Evolutionary conservation across 139 green algal species (phyloP).

Genomic region (Chlorella sp.): DNA sequence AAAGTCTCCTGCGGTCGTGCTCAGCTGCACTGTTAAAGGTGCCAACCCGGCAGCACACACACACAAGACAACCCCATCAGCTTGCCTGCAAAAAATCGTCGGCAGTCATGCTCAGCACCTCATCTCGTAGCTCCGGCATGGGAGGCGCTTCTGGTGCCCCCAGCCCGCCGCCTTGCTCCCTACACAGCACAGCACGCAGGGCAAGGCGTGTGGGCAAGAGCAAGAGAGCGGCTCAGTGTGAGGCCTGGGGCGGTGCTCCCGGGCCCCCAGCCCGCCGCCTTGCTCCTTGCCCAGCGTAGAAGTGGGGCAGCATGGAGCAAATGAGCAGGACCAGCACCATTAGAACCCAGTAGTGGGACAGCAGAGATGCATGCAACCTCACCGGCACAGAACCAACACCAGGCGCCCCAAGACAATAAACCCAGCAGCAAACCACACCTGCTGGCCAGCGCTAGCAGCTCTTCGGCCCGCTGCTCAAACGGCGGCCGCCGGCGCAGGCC

Average conservation of each 20-base stretch:
- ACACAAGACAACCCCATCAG: neutral
- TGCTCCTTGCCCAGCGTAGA: too few species aligned
- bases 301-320: too few species aligned
- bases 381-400: too few species aligned
- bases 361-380: too few species aligned
- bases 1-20: neutral
- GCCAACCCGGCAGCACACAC: neutral
- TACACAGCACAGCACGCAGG: too few species aligned
- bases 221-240: too few species aligned
- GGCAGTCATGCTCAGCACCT: neutral
- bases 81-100: neutral
- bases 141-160: neutral
- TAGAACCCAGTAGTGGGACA: too few species aligned
- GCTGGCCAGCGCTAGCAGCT: neutral
- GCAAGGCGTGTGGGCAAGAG: too few species aligned
- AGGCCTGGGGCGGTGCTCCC: neutral
- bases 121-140: neutral
- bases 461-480: slow-evolving; percentile 1
- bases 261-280: neutral
- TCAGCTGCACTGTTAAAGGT: too few species aligned
- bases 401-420: too few species aligned
- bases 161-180: neutral
- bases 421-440: neutral
- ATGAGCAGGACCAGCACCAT: too few species aligned
- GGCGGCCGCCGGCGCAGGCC: neutral